Percentiles rank a stretch among this genome's conserved stretches.
phyloP scores from a whole-genome alignment of 2,329 filamentous ascomycete genomes.

The Orbilia oligospora region DNA sequence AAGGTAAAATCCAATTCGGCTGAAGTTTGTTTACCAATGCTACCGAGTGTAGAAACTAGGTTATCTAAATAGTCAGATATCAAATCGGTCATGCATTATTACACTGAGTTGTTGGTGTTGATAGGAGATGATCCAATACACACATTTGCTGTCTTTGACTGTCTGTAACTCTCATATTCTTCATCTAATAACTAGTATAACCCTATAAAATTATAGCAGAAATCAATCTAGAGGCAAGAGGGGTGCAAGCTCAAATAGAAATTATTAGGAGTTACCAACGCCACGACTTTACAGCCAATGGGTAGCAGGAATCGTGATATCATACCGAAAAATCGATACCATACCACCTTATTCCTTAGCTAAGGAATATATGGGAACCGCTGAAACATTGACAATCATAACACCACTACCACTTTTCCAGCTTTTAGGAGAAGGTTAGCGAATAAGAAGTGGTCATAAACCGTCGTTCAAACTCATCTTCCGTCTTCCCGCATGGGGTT shows the following conservation, averaged over 20 bases:
- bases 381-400: slow-evolving; percentile 68
- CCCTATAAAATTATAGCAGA: no score
- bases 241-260: no score
- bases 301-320: no score
- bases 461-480: slow-evolving; percentile 59
- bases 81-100: no score
- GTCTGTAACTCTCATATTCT: slow-evolving; percentile 27
- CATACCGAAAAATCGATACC: slow-evolving; percentile 37
- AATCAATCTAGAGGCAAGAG: no score
- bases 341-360: slow-evolving; percentile 35
- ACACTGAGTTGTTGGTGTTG: no score
- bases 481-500: slow-evolving; percentile 59
- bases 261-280: neutral
- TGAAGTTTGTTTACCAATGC: slow-evolving; percentile 35
- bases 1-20: slow-evolving; percentile 18
- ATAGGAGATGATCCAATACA: neutral
- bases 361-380: slow-evolving; percentile 65
- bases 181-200: no score
- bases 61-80: no score
- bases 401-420: slow-evolving; percentile 65
- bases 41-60: slow-evolving; percentile 33
- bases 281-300: neutral
- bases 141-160: slow-evolving; percentile 43
- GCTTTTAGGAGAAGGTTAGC: slow-evolving; percentile 65
- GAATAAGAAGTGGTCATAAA: slow-evolving; percentile 64